Evolutionary conservation across 2,329 filamentous ascomycete species (phyloP), one percentile per base, ranked within the genome.

Genomic region (Botrytis fragariae): DNA sequence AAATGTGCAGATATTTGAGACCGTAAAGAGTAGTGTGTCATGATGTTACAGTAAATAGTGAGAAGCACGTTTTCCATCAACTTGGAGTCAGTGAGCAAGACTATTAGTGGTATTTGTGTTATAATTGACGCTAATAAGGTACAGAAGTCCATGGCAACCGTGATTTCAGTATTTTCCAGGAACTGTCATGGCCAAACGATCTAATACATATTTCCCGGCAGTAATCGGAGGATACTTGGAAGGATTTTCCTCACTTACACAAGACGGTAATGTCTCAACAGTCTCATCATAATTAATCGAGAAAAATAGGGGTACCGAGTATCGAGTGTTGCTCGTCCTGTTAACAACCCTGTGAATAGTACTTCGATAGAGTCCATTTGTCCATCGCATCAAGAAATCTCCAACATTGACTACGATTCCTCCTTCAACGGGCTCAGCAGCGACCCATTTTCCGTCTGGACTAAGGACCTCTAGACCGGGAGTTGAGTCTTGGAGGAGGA

Each of bases 271-370:
- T 6, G 79, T 80, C 72, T 79, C 77, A 9, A 81, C 79, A 3
- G 42, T 78, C 74, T 79, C 79, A 62, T 81, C 79, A 74, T 81
- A 80, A 70, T 81, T 80, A 70, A 80, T 79, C 1, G 76, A 78
- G 74, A 88, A 85, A 79, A 89, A 89, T 69, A 89, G 85, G 0
- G 87, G 86, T n/a, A 89, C 82, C 10, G 85, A 87, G 77, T 88
- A 89, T 54, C 88, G 83, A 77, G 88, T 85, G 16, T 80, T 81
- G 2, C 82, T 82, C 4, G 83, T 84, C 61, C 82, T 82, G 81
- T 89, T 89, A 75, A 89, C 85, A 39, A 89, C 87, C 12, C 87
- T 82, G 77, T 90, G 88, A 6, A 87, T 79, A 67, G 84, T 87
- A 77, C 84, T 86, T 77, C 84, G 85, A 80, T 88, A 89, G 65